A percentile compares a stretch with the other conserved stretches of the same genome.
Conservation (phyloP, 495 filamentous ascomycete species). For the Neurospora terricola region DNA sequence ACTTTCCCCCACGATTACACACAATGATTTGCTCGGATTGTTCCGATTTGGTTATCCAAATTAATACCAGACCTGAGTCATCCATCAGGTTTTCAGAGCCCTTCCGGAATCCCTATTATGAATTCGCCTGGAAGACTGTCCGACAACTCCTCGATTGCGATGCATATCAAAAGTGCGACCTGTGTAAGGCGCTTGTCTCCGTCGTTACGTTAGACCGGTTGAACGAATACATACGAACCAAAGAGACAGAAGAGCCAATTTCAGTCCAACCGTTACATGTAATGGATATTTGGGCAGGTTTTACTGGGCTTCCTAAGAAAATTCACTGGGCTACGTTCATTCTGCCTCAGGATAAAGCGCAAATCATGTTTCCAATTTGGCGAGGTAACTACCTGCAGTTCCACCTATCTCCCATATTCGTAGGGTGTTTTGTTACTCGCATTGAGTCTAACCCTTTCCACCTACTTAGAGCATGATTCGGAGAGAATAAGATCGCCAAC, state of each 20-base stretch:
- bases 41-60: background rate
- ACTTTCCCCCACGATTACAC: no score
- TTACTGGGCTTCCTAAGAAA: background rate
- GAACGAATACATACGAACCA: background rate
- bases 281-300: background rate
- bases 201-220: background rate
- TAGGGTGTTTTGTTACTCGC: background rate
- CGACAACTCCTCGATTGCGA: background rate
- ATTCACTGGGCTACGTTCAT: background rate
- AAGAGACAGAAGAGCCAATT: background rate
- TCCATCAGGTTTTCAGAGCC: background rate
- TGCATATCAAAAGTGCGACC: background rate
- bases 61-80: background rate
- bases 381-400: background rate
- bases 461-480: background rate
- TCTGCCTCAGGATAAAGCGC: background rate
- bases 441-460: background rate
- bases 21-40: background rate
- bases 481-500: background rate
- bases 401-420: background rate
- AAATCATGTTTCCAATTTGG: background rate
- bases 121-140: background rate
- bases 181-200: background rate
- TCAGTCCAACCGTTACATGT: background rate
- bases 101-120: background rate